These are phyloP conservation scores for Entomortierella lignicola DNA, from an alignment of 192 early-diverging fungal genomes.

Conservation along the genomic window DNA sequence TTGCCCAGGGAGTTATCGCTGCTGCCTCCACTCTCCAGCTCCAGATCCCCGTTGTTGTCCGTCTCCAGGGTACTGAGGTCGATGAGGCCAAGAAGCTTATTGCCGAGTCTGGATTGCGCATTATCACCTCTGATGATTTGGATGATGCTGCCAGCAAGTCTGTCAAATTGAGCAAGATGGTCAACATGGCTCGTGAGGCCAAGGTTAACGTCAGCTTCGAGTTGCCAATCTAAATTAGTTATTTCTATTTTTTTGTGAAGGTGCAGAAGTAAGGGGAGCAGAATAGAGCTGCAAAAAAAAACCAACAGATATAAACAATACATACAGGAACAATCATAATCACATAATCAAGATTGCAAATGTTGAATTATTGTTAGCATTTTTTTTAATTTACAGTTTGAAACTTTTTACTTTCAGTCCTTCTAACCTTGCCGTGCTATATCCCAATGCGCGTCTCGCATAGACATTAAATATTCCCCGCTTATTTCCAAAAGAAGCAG, in stretches of 20 bases:
- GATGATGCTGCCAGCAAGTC: conserved; percentile 94
- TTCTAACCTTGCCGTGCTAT: too few relatives aligned
- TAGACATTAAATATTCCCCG: too few relatives aligned
- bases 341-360: too few relatives aligned
- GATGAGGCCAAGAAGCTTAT: conserved; percentile 94
- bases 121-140: conserved; percentile 94
- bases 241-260: background rate
- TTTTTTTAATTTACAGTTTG: too few relatives aligned
- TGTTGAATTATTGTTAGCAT: too few relatives aligned
- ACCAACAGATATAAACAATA: too few relatives aligned
- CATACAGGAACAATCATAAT: too few relatives aligned
- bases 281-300: background rate
- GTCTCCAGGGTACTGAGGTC: conserved; percentile 94
- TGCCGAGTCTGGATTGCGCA: conserved; percentile 90
- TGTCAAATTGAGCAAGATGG: conserved; percentile 86
- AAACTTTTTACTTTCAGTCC: too few relatives aligned
- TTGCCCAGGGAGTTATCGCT: conserved; percentile 98
- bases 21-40: conserved; percentile 94
- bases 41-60: conserved; percentile 94
- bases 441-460: too few relatives aligned
- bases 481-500: too few relatives aligned
- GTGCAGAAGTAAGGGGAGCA: background rate
- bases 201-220: conserved; percentile 82
- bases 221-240: conserved; percentile 53
- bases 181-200: conserved; percentile 79